Evolutionary conservation across 2,329 filamentous ascomycete genomes (phyloP).

Genomic region (Apiospora malaysiana): DNA sequence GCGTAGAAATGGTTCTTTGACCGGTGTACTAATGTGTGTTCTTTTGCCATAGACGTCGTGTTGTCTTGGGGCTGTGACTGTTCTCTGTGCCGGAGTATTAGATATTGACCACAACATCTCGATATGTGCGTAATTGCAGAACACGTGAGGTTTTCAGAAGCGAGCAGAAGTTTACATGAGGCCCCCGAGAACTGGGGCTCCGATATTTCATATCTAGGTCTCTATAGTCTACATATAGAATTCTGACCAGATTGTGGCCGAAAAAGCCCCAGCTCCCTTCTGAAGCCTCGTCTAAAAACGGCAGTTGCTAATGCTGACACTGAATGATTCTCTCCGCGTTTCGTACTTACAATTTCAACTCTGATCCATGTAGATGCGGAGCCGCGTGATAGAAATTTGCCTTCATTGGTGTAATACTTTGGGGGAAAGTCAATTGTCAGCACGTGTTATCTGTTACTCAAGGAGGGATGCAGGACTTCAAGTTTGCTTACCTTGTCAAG

Average conservation of each 20-base stretch:
- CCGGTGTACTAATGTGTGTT: constrained; percentile 29
- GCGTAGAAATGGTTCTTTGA: constrained; percentile 63
- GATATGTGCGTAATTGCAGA: background rate
- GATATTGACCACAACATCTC: constrained; percentile 23
- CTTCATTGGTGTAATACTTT: constrained; percentile 84
- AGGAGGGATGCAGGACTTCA: too few species aligned
- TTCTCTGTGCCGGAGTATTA: constrained; percentile 26
- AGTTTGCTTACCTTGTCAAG: constrained; percentile 70
- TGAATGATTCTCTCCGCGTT: background rate
- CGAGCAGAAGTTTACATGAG: background rate
- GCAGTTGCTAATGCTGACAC: background rate
- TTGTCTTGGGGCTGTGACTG: constrained; percentile 27
- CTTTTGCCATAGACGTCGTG: constrained; percentile 25
- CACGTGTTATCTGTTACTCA: background rate
- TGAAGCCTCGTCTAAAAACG: background rate
- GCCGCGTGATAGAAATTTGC: constrained; percentile 88
- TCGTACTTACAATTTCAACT: constrained; percentile 79
- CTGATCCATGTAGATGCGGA: constrained; percentile 66
- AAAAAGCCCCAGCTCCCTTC: constrained; percentile 15
- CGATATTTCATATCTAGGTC: constrained; percentile 32
- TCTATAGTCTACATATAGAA: constrained; percentile 37
- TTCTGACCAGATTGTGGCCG: constrained; percentile 19
- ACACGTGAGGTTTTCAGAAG: background rate
- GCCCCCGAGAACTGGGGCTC: constrained; percentile 15
- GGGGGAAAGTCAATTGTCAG: constrained; percentile 21